Evolutionary conservation across 495 filamentous ascomycete genomes (phyloP), one percentile per base, ranked within the genome.

Genomic region (Aspergillus nidulans): DNA sequence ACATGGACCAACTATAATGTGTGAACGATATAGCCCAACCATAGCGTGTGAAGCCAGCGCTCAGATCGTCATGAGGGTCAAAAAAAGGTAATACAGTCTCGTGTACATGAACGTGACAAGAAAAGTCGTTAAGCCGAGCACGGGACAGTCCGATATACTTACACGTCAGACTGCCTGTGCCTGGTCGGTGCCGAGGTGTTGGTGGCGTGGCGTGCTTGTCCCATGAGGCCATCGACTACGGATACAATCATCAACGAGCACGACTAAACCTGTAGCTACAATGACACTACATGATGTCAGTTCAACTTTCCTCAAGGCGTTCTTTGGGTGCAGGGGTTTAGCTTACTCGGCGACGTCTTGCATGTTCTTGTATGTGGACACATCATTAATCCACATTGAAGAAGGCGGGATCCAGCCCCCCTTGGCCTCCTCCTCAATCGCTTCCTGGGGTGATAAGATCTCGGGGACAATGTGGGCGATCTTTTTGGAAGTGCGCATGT

Each of bases 301-400:
- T 48, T 30, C 44, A 21, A 24, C 34, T n/a, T 50, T 19, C 21
- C 24, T 52, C 51, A 36, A n/a, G 38, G 43, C 34, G 49, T 12
- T 43, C 20, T 50, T 54, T 19, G 43, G 34, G 38, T 2, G 34
- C 21, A 47, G 36, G 41, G 50, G 2, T 89, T n/a, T n/a, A n/a
- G n/a, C 91, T 90, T 84, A 97, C 92, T 98, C 94, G 58, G 90
- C 89, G 69, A 92, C 81, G 67, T 97, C 94, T 54, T 85, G 85
- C 64, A 80, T 71, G 56, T 79, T 81, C 40, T 84, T 77, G 56
- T 89, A 72, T 43, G 91, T 73, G 18, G 75, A 76, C 34, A 81
- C 64, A 69, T 96, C 91, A 53, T 80, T 87, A 56, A 98, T 89
- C 81, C 86, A 88, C 84, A 98, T 84, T 53, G 86, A 86, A 63